Evolutionary conservation across 75 land plant species (phyloP).

Genomic region (Picea glauca): DNA sequence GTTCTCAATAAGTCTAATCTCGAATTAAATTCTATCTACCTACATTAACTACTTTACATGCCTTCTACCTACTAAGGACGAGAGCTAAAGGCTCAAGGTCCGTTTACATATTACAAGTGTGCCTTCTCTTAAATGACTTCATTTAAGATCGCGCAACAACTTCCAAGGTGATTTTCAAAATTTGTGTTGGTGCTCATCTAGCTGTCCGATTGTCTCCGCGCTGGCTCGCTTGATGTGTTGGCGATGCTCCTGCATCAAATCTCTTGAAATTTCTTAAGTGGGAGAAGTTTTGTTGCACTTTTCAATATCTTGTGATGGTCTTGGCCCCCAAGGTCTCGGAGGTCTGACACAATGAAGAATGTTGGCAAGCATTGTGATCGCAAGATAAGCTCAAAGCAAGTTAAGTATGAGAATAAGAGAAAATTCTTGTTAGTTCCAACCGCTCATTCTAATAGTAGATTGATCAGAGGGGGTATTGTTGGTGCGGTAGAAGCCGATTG

Average conservation of each 20-base stretch:
- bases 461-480: background rate
- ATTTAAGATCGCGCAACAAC: too few species aligned
- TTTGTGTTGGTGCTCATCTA: too few species aligned
- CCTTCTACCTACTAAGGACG: too few species aligned
- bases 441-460: background rate
- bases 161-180: too few species aligned
- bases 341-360: background rate
- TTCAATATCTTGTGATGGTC: background rate
- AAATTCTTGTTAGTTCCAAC: background rate
- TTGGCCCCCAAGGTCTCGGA: background rate
- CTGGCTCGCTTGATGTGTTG: too few species aligned
- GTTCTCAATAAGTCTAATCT: too few species aligned
- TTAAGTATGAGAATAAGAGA: background rate
- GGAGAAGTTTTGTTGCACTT: background rate
- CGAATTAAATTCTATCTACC: too few species aligned
- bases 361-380: background rate
- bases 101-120: too few species aligned
- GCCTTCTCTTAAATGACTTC: too few species aligned
- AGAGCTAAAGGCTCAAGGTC: too few species aligned
- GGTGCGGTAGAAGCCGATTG: slow-evolving; percentile 6
- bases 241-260: background rate
- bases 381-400: background rate
- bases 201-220: too few species aligned
- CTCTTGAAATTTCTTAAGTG: background rate
- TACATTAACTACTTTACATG: too few species aligned